A percentile compares a stretch with the other conserved stretches of the same genome.
Evolutionary conservation across 1,284 basidiomycete genomes (phyloP).

Genomic region (Boletellus deceptivus): DNA sequence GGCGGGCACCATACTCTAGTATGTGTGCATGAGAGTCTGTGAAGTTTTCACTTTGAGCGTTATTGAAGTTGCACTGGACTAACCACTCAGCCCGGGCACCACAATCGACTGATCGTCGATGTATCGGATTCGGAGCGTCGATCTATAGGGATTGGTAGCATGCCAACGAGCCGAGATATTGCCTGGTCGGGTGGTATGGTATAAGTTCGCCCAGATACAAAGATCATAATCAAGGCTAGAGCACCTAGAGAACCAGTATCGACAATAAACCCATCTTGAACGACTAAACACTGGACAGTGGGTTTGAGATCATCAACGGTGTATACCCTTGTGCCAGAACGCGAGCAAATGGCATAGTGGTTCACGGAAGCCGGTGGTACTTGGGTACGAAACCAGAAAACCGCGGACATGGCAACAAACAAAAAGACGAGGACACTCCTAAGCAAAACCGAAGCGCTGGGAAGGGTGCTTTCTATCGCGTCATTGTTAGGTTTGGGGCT

Average conservation of each 20-base stretch:
- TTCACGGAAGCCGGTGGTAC: slow-evolving; percentile 15
- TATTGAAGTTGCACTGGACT: slow-evolving; percentile 22
- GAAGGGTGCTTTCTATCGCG: not conserved
- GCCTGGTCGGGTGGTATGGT: slow-evolving; percentile 31
- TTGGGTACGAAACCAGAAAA: slow-evolving; percentile 15
- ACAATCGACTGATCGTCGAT: slow-evolving; percentile 55
- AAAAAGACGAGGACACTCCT: slow-evolving; percentile 10
- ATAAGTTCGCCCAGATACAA: slow-evolving; percentile 1
- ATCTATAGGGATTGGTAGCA: slow-evolving; percentile 14
- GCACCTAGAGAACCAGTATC: slow-evolving; percentile 57
- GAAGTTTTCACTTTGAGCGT: not conserved
- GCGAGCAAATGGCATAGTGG: slow-evolving; percentile 61
- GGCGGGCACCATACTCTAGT: slow-evolving; percentile 70
- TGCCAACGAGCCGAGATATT: slow-evolving; percentile 46
- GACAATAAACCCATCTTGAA: slow-evolving; percentile 48
- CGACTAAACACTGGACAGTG: slow-evolving; percentile 57
- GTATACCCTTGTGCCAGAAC: slow-evolving; percentile 49
- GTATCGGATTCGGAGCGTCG: slow-evolving; percentile 44
- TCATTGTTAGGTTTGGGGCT: not conserved
- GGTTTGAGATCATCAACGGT: slow-evolving; percentile 54
- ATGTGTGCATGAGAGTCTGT: slow-evolving; percentile 82
- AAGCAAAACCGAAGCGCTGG: not conserved
- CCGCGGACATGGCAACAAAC: slow-evolving; percentile 7
- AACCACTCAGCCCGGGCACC: slow-evolving; percentile 68
- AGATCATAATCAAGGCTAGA: not conserved